phyloP scores from a whole-genome alignment of 495 filamentous ascomycete genomes.

The Elasticomyces elasticus region DNA sequence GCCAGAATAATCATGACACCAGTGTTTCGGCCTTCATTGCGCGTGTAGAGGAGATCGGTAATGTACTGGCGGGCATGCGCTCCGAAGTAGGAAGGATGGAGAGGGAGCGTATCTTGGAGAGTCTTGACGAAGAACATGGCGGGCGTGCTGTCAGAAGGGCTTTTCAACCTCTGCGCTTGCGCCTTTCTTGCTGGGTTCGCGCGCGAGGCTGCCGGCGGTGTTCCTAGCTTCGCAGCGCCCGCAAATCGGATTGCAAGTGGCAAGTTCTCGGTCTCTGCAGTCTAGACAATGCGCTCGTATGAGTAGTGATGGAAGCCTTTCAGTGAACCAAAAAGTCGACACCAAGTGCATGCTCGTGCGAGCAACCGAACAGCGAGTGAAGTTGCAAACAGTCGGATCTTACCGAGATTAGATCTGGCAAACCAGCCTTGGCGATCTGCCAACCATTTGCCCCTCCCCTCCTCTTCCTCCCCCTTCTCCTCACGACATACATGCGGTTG shows the following conservation, averaged over 20 bases:
- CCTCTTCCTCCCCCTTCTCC: too few relatives aligned
- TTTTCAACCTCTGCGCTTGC: neutral
- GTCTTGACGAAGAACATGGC: conserved; percentile 95
- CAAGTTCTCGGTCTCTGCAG: too few relatives aligned
- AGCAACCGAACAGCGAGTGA: neutral
- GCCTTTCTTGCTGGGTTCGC: neutral
- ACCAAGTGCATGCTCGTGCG: neutral
- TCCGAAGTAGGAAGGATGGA: conserved; percentile 95
- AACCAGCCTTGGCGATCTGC: neutral
- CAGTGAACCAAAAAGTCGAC: conserved; percentile 19
- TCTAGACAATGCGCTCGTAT: too few relatives aligned
- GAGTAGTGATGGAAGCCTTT: conserved; percentile 15
- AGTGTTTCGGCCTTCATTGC: conserved; percentile 79
- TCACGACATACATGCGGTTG: too few relatives aligned
- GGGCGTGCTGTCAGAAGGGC: neutral
- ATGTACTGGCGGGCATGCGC: conserved; percentile 82
- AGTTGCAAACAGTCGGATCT: too few relatives aligned
- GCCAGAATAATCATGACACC: conserved; percentile 93
- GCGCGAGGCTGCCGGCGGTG: neutral
- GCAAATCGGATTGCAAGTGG: too few relatives aligned
- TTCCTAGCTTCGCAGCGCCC: too few relatives aligned
- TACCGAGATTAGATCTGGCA: too few relatives aligned
- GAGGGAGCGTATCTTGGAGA: conserved; percentile 79
- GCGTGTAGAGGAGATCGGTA: conserved; percentile 70
- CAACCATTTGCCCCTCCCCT: neutral